A percentile compares a stretch with the other conserved stretches of the same genome.
Evolutionary conservation across 139 green algal genomes (phyloP).

Genomic region (Asterochloris sp.): DNA sequence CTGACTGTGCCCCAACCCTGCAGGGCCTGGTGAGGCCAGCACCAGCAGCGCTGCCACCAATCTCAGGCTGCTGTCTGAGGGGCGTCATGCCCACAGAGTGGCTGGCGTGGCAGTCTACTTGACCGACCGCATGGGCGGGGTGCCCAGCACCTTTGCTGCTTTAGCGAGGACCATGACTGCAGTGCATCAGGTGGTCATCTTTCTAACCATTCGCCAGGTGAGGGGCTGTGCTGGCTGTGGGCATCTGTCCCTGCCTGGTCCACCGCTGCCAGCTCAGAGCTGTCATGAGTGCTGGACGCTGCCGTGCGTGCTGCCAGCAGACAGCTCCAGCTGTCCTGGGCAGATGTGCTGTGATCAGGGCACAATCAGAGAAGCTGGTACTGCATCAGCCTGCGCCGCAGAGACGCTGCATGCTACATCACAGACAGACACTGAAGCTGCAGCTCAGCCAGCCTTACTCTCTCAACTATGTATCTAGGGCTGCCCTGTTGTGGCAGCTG

Average conservation of each 20-base stretch:
- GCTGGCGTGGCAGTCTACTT: conserved; percentile 5
- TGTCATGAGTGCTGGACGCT: too few relatives aligned
- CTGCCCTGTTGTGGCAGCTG: background rate
- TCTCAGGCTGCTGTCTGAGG: background rate
- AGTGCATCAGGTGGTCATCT: conserved; percentile 9
- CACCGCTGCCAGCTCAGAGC: too few relatives aligned
- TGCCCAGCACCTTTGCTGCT: background rate
- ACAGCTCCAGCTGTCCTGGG: too few relatives aligned
- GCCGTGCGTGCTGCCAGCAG: too few relatives aligned
- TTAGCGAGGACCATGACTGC: background rate
- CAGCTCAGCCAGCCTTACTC: too few relatives aligned
- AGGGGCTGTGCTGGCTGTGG: background rate
- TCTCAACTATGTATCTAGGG: too few relatives aligned
- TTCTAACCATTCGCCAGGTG: conserved; percentile 7
- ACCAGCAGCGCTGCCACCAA: background rate
- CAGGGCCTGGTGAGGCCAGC: background rate
- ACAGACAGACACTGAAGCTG: too few relatives aligned
- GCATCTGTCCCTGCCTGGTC: too few relatives aligned
- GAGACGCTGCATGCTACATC: too few relatives aligned
- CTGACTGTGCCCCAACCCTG: background rate
- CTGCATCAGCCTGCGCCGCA: too few relatives aligned
- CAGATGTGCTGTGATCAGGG: too few relatives aligned
- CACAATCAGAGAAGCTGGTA: too few relatives aligned
- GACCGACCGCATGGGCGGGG: background rate
- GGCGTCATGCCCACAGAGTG: background rate